Percentiles rank a stretch among this genome's conserved stretches.
phyloP scores from a whole-genome alignment of 768 basidiomycete species.

The Porpolomopsis calyptriformis region DNA sequence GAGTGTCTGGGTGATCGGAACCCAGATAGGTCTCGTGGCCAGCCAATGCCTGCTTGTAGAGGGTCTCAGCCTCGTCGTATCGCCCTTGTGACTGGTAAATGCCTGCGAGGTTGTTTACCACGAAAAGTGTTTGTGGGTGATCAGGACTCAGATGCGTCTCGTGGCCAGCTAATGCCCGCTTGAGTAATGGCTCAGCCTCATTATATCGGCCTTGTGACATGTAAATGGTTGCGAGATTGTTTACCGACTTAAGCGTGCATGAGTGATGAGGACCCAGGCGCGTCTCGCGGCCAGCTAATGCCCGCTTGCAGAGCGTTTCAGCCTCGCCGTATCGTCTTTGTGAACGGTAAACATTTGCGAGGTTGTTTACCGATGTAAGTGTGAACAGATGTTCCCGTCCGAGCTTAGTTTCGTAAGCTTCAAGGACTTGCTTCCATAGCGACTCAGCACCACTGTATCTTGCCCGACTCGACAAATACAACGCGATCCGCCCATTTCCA shows the following conservation, averaged over 20 bases:
- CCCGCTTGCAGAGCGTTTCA: too few species aligned
- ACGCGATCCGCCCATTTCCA: too few species aligned
- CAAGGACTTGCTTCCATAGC: not conserved
- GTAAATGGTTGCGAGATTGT: not conserved
- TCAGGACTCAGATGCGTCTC: not conserved
- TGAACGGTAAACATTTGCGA: not conserved
- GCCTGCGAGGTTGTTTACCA: not conserved
- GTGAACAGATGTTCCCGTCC: not conserved
- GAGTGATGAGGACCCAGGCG: too few species aligned
- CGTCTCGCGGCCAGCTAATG: too few species aligned
- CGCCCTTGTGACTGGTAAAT: not conserved
- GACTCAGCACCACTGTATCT: not conserved
- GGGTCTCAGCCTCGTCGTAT: not conserved
- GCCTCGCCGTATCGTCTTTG: too few species aligned
- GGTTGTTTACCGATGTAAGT: not conserved
- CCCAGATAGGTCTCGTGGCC: not conserved
- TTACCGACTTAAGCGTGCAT: too few species aligned
- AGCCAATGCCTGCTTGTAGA: not conserved
- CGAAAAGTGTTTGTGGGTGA: not conserved
- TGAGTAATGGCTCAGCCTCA: not conserved
- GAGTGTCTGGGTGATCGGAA: not conserved
- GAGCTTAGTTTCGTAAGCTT: not conserved
- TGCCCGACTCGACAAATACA: too few species aligned
- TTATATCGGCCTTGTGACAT: not conserved
- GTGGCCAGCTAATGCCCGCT: too few species aligned